Evolutionary conservation across 768 basidiomycete genomes (phyloP).

Genomic region (Candolleomyces efflorescens): DNA sequence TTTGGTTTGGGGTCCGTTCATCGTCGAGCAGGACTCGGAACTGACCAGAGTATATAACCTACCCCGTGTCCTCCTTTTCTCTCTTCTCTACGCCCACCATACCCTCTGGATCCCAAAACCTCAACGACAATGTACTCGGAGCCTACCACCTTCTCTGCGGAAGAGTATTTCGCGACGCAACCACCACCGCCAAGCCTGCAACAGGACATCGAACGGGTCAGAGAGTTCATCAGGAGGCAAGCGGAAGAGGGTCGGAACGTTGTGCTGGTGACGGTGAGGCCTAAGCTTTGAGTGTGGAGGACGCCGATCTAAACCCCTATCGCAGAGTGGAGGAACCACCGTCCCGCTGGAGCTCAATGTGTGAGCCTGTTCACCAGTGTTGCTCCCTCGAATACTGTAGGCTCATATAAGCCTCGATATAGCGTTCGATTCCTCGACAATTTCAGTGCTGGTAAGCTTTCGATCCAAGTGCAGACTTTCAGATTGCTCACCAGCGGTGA

Average conservation of each 20-base stretch:
- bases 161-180: constrained; percentile 88
- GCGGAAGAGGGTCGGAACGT: constrained; percentile 62
- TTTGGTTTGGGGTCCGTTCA: no score
- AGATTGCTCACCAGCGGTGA: constrained; percentile 4
- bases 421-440: constrained; percentile 99
- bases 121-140: constrained; percentile 23
- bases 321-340: constrained; percentile 95
- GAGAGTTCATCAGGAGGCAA: constrained; percentile 70
- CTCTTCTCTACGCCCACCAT: no score
- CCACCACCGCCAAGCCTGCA: constrained; percentile 70
- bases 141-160: constrained; percentile 69
- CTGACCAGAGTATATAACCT: no score
- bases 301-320: neutral
- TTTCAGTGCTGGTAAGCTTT: constrained; percentile 84
- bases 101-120: no score
- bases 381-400: constrained; percentile 11
- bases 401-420: constrained; percentile 23
- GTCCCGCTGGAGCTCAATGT: constrained; percentile 98
- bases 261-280: constrained; percentile 88
- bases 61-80: no score
- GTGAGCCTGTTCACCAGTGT: constrained; percentile 54
- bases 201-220: constrained; percentile 58
- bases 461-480: neutral
- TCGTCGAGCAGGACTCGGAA: no score
- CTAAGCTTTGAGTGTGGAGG: neutral